Conservation (phyloP, 495 filamentous ascomycete species). For the Annulohypoxylon stygium region DNA sequence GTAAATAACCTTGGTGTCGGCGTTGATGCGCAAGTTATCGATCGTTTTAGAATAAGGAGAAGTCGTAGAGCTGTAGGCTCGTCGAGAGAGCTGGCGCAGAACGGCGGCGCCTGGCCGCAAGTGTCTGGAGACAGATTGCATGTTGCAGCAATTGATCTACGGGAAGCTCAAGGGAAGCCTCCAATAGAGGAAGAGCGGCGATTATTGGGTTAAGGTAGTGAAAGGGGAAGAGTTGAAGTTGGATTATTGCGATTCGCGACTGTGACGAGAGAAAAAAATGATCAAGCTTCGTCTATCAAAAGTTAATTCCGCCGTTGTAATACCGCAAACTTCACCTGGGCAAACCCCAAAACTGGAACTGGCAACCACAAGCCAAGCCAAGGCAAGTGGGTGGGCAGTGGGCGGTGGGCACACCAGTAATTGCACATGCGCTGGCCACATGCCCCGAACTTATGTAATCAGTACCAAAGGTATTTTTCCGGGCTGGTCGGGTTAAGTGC, state of each 20-base stretch:
- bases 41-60: slow-evolving; percentile 84
- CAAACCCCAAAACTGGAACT: neutral
- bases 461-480: slow-evolving; percentile 15
- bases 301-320: slow-evolving; percentile 38
- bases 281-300: slow-evolving; percentile 41
- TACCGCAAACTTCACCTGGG: slow-evolving; percentile 33
- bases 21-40: slow-evolving; percentile 91
- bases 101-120: slow-evolving; percentile 60
- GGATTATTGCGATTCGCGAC: slow-evolving; percentile 6
- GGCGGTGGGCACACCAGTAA: slow-evolving; percentile 8
- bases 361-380: slow-evolving; percentile 6
- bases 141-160: slow-evolving; percentile 53
- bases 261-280: slow-evolving; percentile 21
- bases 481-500: slow-evolving; percentile 12
- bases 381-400: too few species aligned
- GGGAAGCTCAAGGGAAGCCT: slow-evolving; percentile 31
- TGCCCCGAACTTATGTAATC: slow-evolving; percentile 16
- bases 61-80: slow-evolving; percentile 75
- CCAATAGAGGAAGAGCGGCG: slow-evolving; percentile 25
- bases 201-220: slow-evolving; percentile 25
- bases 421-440: slow-evolving; percentile 47
- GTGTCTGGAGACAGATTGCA: slow-evolving; percentile 64
- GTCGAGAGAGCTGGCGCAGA: slow-evolving; percentile 65
- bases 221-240: slow-evolving; percentile 10
- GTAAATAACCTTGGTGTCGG: slow-evolving; percentile 92